A percentile compares a stretch with the other conserved stretches of the same genome.
Conservation (phyloP, 257 asterid genomes). For the Solanum sejunctum region DNA sequence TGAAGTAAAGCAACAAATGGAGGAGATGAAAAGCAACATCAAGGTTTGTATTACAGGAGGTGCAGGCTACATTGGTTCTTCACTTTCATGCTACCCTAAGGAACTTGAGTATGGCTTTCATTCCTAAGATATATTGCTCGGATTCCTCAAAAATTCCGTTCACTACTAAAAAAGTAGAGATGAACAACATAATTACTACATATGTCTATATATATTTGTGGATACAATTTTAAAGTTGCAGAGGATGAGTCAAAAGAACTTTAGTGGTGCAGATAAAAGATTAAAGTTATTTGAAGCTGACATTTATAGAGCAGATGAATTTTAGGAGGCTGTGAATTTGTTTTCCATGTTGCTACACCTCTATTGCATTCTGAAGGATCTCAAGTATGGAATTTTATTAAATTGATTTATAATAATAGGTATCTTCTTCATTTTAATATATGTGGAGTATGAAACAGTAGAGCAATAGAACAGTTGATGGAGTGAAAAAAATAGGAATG, state of each 20-base stretch:
- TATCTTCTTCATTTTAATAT: too few species aligned
- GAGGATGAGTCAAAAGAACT: constrained; percentile 43
- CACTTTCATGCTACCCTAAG: constrained; percentile 62
- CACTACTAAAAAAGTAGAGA: too few species aligned
- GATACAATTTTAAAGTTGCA: not conserved
- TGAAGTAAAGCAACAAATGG: not conserved
- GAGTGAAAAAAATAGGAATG: constrained; percentile 21
- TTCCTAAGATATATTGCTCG: not conserved
- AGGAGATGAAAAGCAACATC: not conserved
- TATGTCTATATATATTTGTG: not conserved
- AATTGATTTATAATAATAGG: not conserved
- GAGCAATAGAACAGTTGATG: constrained; percentile 22
- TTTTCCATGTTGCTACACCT: constrained; percentile 66
- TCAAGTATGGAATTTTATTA: constrained; percentile 4
- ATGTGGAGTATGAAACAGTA: constrained; percentile 15
- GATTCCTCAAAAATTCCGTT: too few species aligned
- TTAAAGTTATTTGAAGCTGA: constrained; percentile 51
- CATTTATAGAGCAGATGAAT: constrained; percentile 37
- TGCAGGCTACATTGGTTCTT: constrained; percentile 54
- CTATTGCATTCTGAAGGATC: constrained; percentile 12
- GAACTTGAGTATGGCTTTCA: constrained; percentile 14
- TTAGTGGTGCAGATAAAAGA: constrained; percentile 24
- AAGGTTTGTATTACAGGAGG: constrained; percentile 67
- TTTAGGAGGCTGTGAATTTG: constrained; percentile 34
- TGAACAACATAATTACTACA: not conserved